phyloP scores from a whole-genome alignment of 495 filamentous ascomycete species.

The Sordaria brevicollis region DNA sequence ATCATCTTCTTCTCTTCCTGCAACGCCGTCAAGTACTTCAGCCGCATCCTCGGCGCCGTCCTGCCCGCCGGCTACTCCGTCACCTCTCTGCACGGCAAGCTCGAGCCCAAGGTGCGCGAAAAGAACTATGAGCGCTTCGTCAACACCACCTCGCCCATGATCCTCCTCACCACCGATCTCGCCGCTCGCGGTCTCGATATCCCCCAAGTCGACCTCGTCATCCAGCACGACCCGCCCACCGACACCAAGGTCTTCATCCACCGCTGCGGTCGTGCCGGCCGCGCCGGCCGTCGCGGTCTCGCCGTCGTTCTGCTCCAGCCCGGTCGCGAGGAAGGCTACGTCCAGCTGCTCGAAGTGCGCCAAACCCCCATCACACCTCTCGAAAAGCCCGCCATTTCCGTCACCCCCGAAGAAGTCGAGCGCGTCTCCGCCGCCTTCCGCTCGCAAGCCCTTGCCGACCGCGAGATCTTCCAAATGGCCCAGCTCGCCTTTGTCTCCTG shows the following conservation, averaged over 20 bases:
- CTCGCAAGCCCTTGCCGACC: conserved; percentile 52
- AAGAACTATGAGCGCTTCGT: conserved; percentile 40
- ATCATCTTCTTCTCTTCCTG: conserved; percentile 94
- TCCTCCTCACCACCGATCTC: conserved; percentile 60
- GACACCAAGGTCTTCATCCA: conserved; percentile 95
- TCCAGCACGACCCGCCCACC: conserved; percentile 83
- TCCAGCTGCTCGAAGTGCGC: conserved; percentile 76
- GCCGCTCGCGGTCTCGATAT: conserved; percentile 85
- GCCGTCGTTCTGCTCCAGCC: conserved; percentile 77
- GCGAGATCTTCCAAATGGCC: conserved; percentile 78
- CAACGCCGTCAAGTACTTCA: conserved; percentile 88
- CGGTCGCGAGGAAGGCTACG: conserved; percentile 78
- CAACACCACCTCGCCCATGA: conserved; percentile 52
- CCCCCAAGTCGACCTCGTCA: conserved; percentile 85
- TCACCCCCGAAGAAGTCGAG: conserved; percentile 47
- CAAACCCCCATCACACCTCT: conserved; percentile 74
- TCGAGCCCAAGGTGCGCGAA: conserved; percentile 59
- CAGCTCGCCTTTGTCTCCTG: conserved; percentile 89
- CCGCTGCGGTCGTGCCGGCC: conserved; percentile 83
- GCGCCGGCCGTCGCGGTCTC: conserved; percentile 76
- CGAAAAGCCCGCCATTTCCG: conserved; percentile 31
- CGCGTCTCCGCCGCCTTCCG: conserved; percentile 47
- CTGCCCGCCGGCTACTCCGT: conserved; percentile 54
- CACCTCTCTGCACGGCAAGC: conserved; percentile 80
- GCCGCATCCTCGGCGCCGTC: conserved; percentile 58